phyloP scores from a whole-genome alignment of 1,284 basidiomycete species.

The Ustilago loliicola region DNA sequence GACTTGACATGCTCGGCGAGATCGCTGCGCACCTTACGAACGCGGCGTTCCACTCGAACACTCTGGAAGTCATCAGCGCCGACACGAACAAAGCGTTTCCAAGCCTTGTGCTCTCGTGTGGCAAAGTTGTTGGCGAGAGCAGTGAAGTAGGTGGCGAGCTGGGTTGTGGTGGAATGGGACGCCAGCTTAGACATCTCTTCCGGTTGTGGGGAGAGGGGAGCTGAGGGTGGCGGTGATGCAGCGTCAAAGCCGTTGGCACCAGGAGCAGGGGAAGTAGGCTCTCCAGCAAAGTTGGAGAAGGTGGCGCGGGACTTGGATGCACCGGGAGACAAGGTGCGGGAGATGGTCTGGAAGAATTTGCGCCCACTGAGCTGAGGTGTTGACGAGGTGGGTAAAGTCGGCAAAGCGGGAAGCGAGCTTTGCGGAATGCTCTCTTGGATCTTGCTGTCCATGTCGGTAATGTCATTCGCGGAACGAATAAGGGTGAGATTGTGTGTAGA shows the following conservation, averaged over 20 bases:
- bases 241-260: conserved; percentile 15
- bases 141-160: conserved; percentile 83
- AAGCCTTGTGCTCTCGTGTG: conserved; percentile 78
- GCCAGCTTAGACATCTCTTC: conserved; percentile 27
- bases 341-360: conserved; percentile 60
- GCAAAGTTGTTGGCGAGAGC: conserved; percentile 78
- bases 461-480: conserved; percentile 80
- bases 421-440: conserved; percentile 70
- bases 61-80: conserved; percentile 87
- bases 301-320: conserved; percentile 33
- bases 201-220: conserved; percentile 39
- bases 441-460: conserved; percentile 82
- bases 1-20: conserved; percentile 55
- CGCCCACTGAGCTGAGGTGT: conserved; percentile 42
- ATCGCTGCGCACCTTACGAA: conserved; percentile 86
- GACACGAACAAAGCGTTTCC: conserved; percentile 87
- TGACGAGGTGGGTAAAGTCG: conserved; percentile 28
- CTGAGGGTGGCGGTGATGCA: conserved; percentile 42
- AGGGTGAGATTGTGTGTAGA: conserved; percentile 89
- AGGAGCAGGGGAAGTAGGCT: conserved; percentile 29
- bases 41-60: conserved; percentile 84
- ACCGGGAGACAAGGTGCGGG: conserved; percentile 57
- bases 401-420: conserved; percentile 36
- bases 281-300: conserved; percentile 38
- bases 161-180: conserved; percentile 50